Conservation (phyloP, 1,284 basidiomycete genomes). For the Ustilago tritici region DNA sequence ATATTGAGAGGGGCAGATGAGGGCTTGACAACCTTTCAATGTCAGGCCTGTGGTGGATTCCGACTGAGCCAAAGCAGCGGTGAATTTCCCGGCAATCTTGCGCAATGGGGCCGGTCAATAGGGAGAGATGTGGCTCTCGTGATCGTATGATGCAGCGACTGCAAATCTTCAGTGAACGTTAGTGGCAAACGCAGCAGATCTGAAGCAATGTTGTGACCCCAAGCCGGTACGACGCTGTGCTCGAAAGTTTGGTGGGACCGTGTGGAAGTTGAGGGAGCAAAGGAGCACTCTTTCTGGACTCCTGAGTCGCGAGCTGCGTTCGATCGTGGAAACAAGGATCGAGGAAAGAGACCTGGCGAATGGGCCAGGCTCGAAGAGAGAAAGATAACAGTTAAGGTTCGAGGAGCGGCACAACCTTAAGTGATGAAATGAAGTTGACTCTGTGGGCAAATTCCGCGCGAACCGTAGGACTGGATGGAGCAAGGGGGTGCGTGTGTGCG, state of each 20-base stretch:
- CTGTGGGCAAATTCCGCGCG: slow-evolving; percentile 15
- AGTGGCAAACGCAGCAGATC: neutral
- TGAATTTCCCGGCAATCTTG: neutral
- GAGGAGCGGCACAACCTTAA: slow-evolving; percentile 33
- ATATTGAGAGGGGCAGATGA: neutral
- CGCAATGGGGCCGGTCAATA: neutral
- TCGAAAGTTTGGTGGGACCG: slow-evolving; percentile 28
- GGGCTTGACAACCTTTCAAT: neutral
- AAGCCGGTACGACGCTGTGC: neutral
- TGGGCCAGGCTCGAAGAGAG: slow-evolving; percentile 3
- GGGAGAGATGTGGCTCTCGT: neutral
- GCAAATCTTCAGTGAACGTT: neutral
- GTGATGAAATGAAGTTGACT: slow-evolving; percentile 36
- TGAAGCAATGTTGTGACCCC: neutral
- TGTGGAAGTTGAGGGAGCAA: slow-evolving; percentile 2
- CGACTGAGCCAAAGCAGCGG: neutral
- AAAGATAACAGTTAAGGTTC: slow-evolving; percentile 31
- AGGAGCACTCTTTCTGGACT: neutral
- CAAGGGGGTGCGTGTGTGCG: neutral
- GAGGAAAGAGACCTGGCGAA: neutral
- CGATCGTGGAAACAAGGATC: slow-evolving; percentile 12
- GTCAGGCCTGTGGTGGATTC: neutral
- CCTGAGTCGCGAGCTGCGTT: neutral
- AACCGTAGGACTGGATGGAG: slow-evolving; percentile 38
- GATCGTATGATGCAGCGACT: slow-evolving; percentile 6